Conservation (phyloP, 805 yeast genomes). For the Candida sakaeoensis region DNA sequence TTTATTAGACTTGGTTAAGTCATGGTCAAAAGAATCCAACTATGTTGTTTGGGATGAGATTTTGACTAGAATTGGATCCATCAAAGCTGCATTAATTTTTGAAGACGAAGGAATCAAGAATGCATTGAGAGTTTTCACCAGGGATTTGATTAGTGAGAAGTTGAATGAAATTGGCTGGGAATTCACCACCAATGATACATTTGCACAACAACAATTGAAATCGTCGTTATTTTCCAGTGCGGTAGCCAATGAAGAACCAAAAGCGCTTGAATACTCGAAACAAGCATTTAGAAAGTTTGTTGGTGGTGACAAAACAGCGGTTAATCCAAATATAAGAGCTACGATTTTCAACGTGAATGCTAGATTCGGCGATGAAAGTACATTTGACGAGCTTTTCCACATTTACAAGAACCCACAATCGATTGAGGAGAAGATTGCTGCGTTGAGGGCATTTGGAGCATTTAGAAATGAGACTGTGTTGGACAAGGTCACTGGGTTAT, state of each 20-base stretch:
- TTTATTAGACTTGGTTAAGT: conserved; percentile 54
- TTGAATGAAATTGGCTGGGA: conserved; percentile 61
- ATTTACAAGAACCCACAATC: conserved; percentile 60
- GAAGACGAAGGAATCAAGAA: conserved; percentile 45
- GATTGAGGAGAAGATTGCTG: conserved; percentile 65
- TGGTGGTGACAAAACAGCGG: conserved; percentile 61
- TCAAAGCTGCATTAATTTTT: conserved; percentile 54
- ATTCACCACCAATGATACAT: conserved; percentile 53
- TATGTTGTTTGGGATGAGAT: conserved; percentile 70
- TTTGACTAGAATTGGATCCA: conserved; percentile 42
- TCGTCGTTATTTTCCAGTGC: conserved; percentile 60
- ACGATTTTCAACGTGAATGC: conserved; percentile 67
- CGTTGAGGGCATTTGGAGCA: conserved; percentile 66
- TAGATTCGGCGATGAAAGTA: conserved; percentile 54
- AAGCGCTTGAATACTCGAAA: conserved; percentile 44
- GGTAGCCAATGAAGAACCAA: conserved; percentile 46
- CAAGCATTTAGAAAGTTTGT: conserved; percentile 51
- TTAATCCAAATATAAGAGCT: conserved; percentile 71
- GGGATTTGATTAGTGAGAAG: conserved; percentile 54
- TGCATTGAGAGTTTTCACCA: conserved; percentile 50
- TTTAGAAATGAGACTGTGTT: conserved; percentile 51
- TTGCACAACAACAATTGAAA: conserved; percentile 64
- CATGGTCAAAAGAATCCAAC: conserved; percentile 57
- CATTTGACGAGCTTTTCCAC: conserved; percentile 58
- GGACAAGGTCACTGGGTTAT: conserved; percentile 51